These are phyloP conservation scores for Nothopassalora personata DNA, from an alignment of 2,329 filamentous ascomycete species.

Conservation along the genomic window DNA sequence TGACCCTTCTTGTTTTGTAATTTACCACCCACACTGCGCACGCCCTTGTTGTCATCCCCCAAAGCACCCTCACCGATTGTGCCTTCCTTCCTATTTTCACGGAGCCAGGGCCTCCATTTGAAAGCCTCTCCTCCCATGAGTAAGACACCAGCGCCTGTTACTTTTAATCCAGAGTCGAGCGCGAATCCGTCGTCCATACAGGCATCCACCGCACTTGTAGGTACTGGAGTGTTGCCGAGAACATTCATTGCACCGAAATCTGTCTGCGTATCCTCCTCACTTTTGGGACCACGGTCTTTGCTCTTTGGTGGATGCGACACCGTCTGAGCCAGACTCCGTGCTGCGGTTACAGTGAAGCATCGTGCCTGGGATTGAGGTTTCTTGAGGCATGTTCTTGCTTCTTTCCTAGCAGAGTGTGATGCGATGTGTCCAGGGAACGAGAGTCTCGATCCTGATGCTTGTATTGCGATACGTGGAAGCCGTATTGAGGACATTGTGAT, in stretches of 20 bases:
- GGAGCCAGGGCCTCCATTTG: conserved; percentile 76
- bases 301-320: conserved; percentile 32
- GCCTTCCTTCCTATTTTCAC: conserved; percentile 34
- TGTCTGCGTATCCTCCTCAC: conserved; percentile 58
- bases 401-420: neutral
- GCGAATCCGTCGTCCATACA: conserved; percentile 80
- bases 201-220: conserved; percentile 76
- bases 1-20: conserved; percentile 73
- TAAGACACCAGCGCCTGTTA: conserved; percentile 65
- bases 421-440: too few relatives aligned
- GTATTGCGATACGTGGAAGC: neutral
- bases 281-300: conserved; percentile 57
- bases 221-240: conserved; percentile 66
- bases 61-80: conserved; percentile 34
- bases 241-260: conserved; percentile 76
- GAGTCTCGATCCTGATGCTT: neutral
- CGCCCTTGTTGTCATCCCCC: conserved; percentile 33
- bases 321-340: neutral
- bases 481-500: neutral
- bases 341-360: neutral
- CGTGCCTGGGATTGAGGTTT: neutral
- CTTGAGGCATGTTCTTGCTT: neutral
- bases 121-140: conserved; percentile 85
- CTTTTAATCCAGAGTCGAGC: conserved; percentile 71
- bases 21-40: conserved; percentile 33